Base-by-base conservation (phyloP, 2,329 filamentous ascomycete genomes). In the Cercospora zeina region DNA sequence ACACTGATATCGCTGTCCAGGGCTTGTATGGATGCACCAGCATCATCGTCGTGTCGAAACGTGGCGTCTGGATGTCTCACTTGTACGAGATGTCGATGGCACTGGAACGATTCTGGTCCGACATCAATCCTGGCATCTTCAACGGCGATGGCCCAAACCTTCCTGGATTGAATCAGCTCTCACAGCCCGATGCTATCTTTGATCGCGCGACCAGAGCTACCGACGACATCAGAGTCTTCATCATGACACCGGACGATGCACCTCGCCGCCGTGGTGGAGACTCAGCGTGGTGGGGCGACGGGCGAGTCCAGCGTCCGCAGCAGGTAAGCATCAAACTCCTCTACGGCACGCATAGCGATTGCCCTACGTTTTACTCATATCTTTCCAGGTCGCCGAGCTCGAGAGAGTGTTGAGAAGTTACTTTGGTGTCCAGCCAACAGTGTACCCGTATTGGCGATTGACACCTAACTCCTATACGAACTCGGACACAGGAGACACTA, bases 1-100 rank as follows among this genome's bases (percentile, higher is more conserved):
- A 21, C 10, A 13, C 21, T 27, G 21, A 27, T 19, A 47, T 47
- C 2, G 42, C 42, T 5, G 42, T 47, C 19, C 42, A 47, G 27
- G 42, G 42, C 21, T 47, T 47, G 10, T 47, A 27, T 14, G 42
- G 42, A n/a, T 47, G 42, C 21, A 47, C 42, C 42, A 47, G 42
- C 21, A 47, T 47, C 21, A 9, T 47, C 2, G 7, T 47, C 42
- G 42, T 47, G 19, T 47, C 42, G 7, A 47, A 27, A 13, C 42
- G 42, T 14, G 42, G 42, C 21, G 42, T 11, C 42, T 47, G 42
- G 42, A 47, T 47, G 42, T 47, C 42, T 47, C 42, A 47, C 21
- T 8, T 47, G 7, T 47, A 14, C 13, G 42, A 47, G 21, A 1
- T 27, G 42, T 8, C 42, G 13, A 27, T 47, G 10, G 7, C 13